A percentile compares a stretch with the other conserved stretches of the same genome.
These are phyloP conservation scores for Trapa bicornis DNA, from an alignment of 345 rosid genomes.

Conservation along the genomic window DNA sequence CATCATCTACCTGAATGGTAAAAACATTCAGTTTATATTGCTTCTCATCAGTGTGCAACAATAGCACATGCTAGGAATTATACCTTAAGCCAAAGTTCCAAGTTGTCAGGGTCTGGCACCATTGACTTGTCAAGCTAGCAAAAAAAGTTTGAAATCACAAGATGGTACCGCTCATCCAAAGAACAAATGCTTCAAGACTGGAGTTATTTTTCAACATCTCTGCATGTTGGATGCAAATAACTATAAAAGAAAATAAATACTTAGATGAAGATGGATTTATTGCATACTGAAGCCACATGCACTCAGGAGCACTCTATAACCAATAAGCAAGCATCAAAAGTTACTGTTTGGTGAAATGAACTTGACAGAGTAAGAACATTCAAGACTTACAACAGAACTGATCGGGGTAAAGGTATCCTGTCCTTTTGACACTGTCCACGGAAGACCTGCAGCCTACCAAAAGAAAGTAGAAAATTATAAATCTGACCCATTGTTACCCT, in stretches of 20 bases:
- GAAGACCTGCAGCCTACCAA: conserved; percentile 81
- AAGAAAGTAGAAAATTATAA: conserved; percentile 2
- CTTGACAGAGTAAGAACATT: no score
- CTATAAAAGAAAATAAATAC: background rate
- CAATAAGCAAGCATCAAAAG: background rate
- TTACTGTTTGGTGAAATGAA: background rate
- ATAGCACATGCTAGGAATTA: background rate
- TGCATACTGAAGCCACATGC: background rate
- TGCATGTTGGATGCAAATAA: no score
- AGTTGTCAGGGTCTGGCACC: conserved; percentile 60
- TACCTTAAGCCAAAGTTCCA: conserved; percentile 90
- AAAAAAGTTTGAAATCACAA: background rate
- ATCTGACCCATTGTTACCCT: background rate
- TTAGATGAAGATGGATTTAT: background rate
- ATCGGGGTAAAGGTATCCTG: conserved; percentile 92
- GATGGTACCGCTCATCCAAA: no score
- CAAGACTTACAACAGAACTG: conserved; percentile 24
- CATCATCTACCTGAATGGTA: conserved; percentile 58
- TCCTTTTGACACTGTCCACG: conserved; percentile 88
- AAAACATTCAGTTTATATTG: conserved; percentile 8
- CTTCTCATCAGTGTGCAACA: background rate
- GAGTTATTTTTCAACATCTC: background rate
- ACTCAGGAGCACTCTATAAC: background rate
- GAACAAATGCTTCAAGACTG: background rate
- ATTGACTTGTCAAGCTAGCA: conserved; percentile 51